Percentiles rank a stretch among this genome's conserved stretches.
Evolutionary conservation across 352 stramenopile genomes (phyloP).

Genomic region (Paralagenidium karlingii): DNA sequence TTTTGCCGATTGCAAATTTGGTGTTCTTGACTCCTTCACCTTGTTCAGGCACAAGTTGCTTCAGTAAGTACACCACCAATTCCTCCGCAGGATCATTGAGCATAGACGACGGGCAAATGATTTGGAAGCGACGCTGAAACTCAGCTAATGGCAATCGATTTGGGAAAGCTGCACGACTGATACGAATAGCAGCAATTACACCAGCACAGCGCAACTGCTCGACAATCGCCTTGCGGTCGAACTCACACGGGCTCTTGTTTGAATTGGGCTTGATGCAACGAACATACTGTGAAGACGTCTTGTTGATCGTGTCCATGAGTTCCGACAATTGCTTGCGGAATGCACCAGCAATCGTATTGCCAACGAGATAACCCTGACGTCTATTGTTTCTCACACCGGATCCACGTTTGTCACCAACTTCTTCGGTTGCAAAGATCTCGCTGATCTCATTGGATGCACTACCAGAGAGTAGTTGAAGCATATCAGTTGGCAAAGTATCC

Average conservation of each 20-base stretch:
- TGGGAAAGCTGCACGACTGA: constrained; percentile 77
- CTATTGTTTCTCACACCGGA: constrained; percentile 16
- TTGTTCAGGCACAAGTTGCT: constrained; percentile 53
- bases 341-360: constrained; percentile 68
- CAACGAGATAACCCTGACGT: constrained; percentile 65
- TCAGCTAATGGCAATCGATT: constrained; percentile 86
- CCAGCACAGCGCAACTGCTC: constrained; percentile 83
- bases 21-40: constrained; percentile 54
- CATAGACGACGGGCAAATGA: constrained; percentile 62
- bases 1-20: constrained; percentile 65
- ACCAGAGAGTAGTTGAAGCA: constrained; percentile 58
- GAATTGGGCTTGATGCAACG: constrained; percentile 88
- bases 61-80: constrained; percentile 68
- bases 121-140: constrained; percentile 73
- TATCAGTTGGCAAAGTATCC: constrained; percentile 67
- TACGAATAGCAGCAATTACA: constrained; percentile 84
- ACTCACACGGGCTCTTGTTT: constrained; percentile 71
- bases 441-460: constrained; percentile 48
- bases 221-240: constrained; percentile 81
- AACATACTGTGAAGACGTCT: constrained; percentile 81
- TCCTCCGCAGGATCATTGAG: constrained; percentile 30
- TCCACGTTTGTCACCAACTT: constrained; percentile 11
- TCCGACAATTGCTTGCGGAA: constrained; percentile 80
- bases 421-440: constrained; percentile 40
- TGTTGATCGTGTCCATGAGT: constrained; percentile 81